Evolutionary conservation across 345 rosid genomes (phyloP).

Genomic region (Populus alba): DNA sequence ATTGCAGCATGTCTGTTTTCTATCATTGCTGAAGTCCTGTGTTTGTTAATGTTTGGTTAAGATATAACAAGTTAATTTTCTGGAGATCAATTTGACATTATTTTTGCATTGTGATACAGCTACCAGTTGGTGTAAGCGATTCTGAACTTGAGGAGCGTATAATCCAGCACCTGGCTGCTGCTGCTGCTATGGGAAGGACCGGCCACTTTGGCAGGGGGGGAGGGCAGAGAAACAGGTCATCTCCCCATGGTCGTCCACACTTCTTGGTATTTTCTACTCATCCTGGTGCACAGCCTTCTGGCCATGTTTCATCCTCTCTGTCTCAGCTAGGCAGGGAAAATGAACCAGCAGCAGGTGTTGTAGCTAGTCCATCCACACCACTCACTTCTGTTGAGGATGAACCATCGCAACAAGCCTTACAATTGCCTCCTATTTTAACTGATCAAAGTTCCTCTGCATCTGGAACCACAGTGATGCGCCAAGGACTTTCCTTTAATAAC

Average conservation of each 20-base stretch:
- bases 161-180: constrained; percentile 48
- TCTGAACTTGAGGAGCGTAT: constrained; percentile 33
- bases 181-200: constrained; percentile 41
- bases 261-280: constrained; percentile 30
- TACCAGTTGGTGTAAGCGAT: constrained; percentile 27
- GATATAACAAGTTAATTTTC: background rate
- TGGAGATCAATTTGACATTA: background rate
- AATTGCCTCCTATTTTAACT: constrained; percentile 24
- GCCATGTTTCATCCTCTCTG: constrained; percentile 33
- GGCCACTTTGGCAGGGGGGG: constrained; percentile 26
- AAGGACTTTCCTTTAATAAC: constrained; percentile 38
- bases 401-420: constrained; percentile 22
- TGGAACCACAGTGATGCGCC: constrained; percentile 30
- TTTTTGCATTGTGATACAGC: constrained; percentile 10
- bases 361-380: constrained; percentile 19
- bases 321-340: constrained; percentile 30
- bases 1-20: constrained; percentile 28
- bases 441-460: constrained; percentile 35
- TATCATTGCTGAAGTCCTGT: background rate
- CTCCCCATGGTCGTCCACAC: constrained; percentile 27
- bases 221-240: constrained; percentile 27
- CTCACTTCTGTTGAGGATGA: constrained; percentile 25
- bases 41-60: background rate
- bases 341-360: constrained; percentile 26
- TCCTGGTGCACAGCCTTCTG: constrained; percentile 29